Evolutionary conservation across 805 yeast genomes (phyloP).

Genomic region (Torulaspora indica): DNA sequence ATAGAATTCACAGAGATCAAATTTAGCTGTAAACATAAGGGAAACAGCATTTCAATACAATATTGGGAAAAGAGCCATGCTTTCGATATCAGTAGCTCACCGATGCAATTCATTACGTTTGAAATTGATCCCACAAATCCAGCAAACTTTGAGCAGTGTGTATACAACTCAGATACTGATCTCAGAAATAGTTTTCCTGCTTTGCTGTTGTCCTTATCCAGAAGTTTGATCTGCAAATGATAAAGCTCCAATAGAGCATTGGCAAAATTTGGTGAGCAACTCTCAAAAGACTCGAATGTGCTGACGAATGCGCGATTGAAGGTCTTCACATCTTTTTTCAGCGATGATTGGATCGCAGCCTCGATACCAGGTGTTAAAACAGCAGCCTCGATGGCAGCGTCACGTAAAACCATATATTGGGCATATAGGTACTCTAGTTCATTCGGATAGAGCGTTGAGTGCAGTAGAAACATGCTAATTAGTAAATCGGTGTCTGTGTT

Average conservation of each 20-base stretch:
- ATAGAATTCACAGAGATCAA: not conserved
- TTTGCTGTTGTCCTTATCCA: conserved; percentile 23
- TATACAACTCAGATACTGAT: conserved; percentile 33
- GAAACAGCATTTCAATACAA: conserved; percentile 51
- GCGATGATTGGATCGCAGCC: conserved; percentile 9
- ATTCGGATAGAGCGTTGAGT: conserved; percentile 15
- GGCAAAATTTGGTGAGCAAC: conserved; percentile 3
- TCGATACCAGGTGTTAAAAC: conserved; percentile 24
- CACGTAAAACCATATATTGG: conserved; percentile 36
- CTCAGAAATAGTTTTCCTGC: conserved; percentile 29
- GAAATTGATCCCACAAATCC: conserved; percentile 8
- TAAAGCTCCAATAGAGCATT: conserved; percentile 24
- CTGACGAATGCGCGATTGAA: conserved; percentile 23
- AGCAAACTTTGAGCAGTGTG: conserved; percentile 16
- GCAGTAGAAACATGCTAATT: conserved; percentile 31
- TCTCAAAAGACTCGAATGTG: conserved; percentile 15
- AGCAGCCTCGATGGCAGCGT: conserved; percentile 15
- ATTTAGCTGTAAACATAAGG: conserved; percentile 24
- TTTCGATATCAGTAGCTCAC: conserved; percentile 43
- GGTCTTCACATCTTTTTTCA: conserved; percentile 5
- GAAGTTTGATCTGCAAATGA: conserved; percentile 14
- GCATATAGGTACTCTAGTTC: conserved; percentile 33
- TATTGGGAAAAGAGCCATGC: conserved; percentile 63
- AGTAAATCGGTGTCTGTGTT: conserved; percentile 17
- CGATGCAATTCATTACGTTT: conserved; percentile 36